These are phyloP conservation scores for Plectosphaerella sp. DNA, from an alignment of 2,329 filamentous ascomycete species.

Conservation along the genomic window DNA sequence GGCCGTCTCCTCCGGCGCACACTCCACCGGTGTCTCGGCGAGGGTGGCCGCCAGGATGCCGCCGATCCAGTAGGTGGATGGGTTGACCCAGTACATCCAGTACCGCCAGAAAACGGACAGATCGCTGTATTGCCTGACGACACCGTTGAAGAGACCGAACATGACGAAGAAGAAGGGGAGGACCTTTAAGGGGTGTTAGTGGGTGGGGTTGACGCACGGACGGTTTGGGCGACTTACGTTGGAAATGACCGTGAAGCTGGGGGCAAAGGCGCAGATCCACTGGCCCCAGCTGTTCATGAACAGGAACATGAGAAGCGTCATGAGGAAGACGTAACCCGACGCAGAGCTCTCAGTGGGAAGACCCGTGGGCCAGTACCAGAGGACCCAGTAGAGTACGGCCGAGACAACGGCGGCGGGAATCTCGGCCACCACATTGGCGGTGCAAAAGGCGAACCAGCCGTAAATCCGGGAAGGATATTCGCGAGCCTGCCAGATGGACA, in stretches of 20 bases:
- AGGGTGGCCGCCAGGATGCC: conserved; percentile 47
- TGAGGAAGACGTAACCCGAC: conserved; percentile 74
- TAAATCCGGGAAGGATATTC: conserved; percentile 73
- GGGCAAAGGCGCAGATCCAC: conserved; percentile 79
- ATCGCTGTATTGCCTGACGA: conserved; percentile 62
- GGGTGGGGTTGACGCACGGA: not conserved
- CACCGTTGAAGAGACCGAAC: conserved; percentile 71
- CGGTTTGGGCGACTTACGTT: conserved; percentile 40
- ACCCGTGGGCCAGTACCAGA: conserved; percentile 75
- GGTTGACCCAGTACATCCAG: conserved; percentile 68
- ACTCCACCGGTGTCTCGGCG: conserved; percentile 25
- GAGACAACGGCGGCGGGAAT: conserved; percentile 65
- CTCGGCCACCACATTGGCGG: conserved; percentile 66
- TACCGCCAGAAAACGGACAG: conserved; percentile 69
- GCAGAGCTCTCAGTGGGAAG: conserved; percentile 60
- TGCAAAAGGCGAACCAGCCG: conserved; percentile 71
- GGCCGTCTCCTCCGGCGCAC: conserved; percentile 27
- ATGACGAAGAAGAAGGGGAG: conserved; percentile 79
- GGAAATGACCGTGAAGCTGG: conserved; percentile 71
- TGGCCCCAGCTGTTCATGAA: conserved; percentile 75
- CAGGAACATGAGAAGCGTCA: conserved; percentile 72
- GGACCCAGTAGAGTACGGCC: conserved; percentile 62
- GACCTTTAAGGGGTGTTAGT: conserved; percentile 29
- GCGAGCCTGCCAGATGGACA: conserved; percentile 66
- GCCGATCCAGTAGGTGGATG: conserved; percentile 67